Conservation (phyloP, 176 grass and related monocot genomes). For the Hsuehochloa calcarea region DNA sequence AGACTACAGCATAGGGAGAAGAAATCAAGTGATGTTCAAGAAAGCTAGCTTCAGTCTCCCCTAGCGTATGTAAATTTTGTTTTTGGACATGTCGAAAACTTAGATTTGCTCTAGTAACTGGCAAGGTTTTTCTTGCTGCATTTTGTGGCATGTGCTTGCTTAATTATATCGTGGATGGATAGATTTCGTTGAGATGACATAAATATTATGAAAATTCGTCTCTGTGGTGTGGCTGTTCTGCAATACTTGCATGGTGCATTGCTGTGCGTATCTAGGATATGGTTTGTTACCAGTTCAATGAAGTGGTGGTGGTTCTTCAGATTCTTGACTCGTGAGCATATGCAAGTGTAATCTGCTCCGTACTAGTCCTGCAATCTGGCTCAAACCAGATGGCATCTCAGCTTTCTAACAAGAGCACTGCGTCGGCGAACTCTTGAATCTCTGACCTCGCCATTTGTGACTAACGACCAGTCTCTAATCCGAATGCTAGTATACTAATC, state of each 20-base stretch:
- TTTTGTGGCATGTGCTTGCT: background rate
- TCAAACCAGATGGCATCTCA: too few species aligned
- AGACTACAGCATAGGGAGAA: slow-evolving; percentile 11
- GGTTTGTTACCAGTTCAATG: background rate
- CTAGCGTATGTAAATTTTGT: slow-evolving; percentile 37
- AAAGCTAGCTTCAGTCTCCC: slow-evolving; percentile 15
- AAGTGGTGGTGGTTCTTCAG: background rate
- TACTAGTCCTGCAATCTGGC: background rate
- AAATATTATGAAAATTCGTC: background rate
- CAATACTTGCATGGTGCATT: background rate
- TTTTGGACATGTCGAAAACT: background rate
- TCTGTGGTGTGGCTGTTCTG: background rate
- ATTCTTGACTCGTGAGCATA: background rate
- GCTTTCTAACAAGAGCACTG: too few species aligned
- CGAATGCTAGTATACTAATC: too few species aligned
- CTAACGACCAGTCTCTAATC: too few species aligned
- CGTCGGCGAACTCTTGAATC: too few species aligned
- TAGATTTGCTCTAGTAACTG: background rate
- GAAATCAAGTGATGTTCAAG: slow-evolving; percentile 10
- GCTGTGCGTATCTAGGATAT: background rate
- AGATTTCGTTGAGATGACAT: background rate
- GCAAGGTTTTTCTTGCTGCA: background rate
- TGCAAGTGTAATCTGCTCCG: background rate
- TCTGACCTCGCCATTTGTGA: too few species aligned
- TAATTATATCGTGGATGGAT: background rate